Evolutionary conservation across 116 monocot species (phyloP).

Genomic region (Dioscorea cayenensis): DNA sequence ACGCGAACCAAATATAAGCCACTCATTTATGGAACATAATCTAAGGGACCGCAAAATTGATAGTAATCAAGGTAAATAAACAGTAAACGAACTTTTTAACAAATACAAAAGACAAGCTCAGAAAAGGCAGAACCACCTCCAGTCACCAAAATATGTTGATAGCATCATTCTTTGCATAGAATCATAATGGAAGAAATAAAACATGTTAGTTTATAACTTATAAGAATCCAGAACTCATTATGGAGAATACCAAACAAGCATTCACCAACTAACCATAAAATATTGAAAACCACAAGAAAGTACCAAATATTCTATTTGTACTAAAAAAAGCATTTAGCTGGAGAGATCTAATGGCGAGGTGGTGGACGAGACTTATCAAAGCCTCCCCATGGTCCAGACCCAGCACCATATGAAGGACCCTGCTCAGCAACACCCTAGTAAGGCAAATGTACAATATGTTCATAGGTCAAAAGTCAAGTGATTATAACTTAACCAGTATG

Average conservation of each 20-base stretch:
- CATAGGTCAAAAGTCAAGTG: background rate
- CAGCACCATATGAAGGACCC: conserved; percentile 32
- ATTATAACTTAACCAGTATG: background rate
- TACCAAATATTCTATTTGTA: background rate
- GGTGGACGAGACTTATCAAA: conserved; percentile 36
- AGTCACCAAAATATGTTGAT: background rate
- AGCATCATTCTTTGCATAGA: background rate
- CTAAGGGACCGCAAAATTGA: background rate
- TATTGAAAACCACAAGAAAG: conserved; percentile 9
- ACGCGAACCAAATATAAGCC: background rate
- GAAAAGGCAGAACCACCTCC: background rate
- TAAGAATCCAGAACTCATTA: conserved; percentile 6
- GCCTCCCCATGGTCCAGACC: conserved; percentile 44
- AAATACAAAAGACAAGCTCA: background rate
- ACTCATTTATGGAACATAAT: background rate
- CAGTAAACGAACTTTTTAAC: background rate
- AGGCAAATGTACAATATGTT: background rate
- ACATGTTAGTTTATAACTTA: conserved; percentile 13
- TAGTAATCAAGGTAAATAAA: background rate
- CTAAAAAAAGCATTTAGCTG: conserved; percentile 1
- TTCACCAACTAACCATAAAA: conserved; percentile 31
- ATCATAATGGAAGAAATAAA: background rate
- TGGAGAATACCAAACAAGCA: conserved; percentile 7
- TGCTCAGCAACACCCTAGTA: conserved; percentile 47
- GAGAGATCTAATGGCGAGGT: conserved; percentile 24